Conservation (phyloP, 2,329 filamentous ascomycete species). For the Fusarium pilosicola region DNA sequence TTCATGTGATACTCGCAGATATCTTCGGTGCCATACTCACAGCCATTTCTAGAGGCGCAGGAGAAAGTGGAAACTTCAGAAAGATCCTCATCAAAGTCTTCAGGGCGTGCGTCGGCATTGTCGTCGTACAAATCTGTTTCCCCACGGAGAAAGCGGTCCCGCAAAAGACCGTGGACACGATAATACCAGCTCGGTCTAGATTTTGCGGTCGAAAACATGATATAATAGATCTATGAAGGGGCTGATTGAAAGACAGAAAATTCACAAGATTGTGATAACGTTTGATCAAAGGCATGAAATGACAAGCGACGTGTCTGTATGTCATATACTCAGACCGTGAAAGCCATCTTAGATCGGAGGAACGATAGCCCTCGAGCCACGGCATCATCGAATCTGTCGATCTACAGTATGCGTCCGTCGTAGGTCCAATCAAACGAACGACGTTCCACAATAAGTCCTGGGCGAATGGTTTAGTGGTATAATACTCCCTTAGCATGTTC, state of each 20-base stretch:
- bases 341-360: too few species aligned
- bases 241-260: accelerated
- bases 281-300: background rate
- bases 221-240: too few species aligned
- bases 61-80: background rate
- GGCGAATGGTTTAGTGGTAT: slow-evolving; percentile 7
- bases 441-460: background rate
- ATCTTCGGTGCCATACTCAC: background rate
- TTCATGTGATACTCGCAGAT: background rate
- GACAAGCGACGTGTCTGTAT: background rate
- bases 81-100: background rate
- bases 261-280: background rate
- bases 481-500: slow-evolving; percentile 3
- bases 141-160: background rate
- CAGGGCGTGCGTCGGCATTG: background rate
- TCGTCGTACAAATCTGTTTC: background rate
- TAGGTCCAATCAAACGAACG: accelerated
- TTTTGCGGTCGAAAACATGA: background rate
- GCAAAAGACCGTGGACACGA: background rate
- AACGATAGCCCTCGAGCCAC: background rate
- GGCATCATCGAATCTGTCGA: too few species aligned
- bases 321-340: background rate
- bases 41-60: background rate
- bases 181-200: background rate
- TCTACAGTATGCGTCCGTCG: background rate